Base-by-base conservation (phyloP, 305 asterid genomes). In the Fraxinus albicans region DNA sequence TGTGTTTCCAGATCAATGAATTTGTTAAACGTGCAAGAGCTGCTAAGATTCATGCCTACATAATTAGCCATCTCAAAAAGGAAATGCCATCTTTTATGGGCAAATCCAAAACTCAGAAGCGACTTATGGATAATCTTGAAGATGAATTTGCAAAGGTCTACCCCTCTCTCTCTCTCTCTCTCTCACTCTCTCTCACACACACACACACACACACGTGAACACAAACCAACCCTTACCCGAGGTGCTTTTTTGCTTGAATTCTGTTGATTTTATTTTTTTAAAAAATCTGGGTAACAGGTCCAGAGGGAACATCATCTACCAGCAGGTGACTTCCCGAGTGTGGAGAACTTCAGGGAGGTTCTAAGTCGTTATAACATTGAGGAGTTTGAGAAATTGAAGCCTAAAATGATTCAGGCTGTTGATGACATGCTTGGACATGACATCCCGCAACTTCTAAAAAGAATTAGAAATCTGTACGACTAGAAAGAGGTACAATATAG, bases 21-120 rank as follows among this genome's bases (percentile, higher is more conserved):
- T 92, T 95, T 88, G 97, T 94, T 12, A 95, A 95, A 84, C 97
- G 98, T 6, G 95, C 99, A 25, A 90, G 99, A 88, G 98, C 97
- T 50, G 97, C 95, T 35, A 96, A 94, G 88, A 94, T 96, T 34
- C 99, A 96, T 67, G 96, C 99, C 73, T 92, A 92, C 90, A 96
- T 96, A 50, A 94, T 96, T 23, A 88, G 99, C 80, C 98, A 96
- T 80, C 93, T 96, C 50, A 96, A 96, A 83, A 93, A 91, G 80
- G 97, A 94, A 87, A 96, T 96, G 99, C 99, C 98, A 6, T 83
- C 97, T 36, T 76, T 96, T 81, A 88, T 93, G 91, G 98, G 99
- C 44, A 96, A 96, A 86, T 80, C 96, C 10, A 93, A 96, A 86
- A 53, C 96, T 19, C 99, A 96, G 81, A 86, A 85, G 70, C 78